A percentile compares a stretch with the other conserved stretches of the same genome.
Conservation (phyloP, 176 grass and related monocot species). For the Secale cereale region DNA sequence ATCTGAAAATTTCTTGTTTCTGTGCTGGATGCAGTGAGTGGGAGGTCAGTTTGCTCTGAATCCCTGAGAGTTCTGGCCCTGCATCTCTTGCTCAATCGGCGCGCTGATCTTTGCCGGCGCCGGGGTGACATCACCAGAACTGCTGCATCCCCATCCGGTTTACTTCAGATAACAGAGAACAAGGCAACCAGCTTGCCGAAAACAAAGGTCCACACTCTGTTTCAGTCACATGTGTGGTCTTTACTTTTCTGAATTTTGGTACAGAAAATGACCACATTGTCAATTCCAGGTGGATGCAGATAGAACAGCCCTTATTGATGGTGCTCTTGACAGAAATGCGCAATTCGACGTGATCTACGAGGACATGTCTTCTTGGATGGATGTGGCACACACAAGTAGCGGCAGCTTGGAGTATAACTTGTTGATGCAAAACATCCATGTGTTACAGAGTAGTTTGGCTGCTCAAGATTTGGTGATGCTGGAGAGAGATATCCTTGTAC, state of each 20-base stretch:
- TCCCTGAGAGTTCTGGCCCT: slow-evolving; percentile 12
- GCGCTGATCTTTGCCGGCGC: neutral
- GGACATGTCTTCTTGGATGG: slow-evolving; percentile 26
- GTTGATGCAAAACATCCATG: slow-evolving; percentile 70
- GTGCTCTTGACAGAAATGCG: slow-evolving; percentile 2
- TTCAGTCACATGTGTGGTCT: neutral
- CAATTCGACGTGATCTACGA: slow-evolving; percentile 20
- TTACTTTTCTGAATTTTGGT: neutral
- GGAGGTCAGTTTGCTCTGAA: slow-evolving; percentile 22
- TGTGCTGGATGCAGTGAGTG: slow-evolving; percentile 26
- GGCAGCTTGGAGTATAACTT: slow-evolving; percentile 38
- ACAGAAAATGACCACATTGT: neutral
- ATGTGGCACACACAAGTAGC: slow-evolving; percentile 15
- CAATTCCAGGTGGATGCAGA: slow-evolving; percentile 36
- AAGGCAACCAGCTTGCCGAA: slow-evolving; percentile 9
- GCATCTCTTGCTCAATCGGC: slow-evolving; percentile 34
- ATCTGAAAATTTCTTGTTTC: neutral
- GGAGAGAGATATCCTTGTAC: slow-evolving; percentile 59
- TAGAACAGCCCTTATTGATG: slow-evolving; percentile 9
- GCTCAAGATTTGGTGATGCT: slow-evolving; percentile 43
- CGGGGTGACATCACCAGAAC: neutral
- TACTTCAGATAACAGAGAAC: slow-evolving; percentile 36
- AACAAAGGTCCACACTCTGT: slow-evolving; percentile 15
- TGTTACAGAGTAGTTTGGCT: slow-evolving; percentile 54
- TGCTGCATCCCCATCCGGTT: slow-evolving; percentile 15